Base-by-base conservation (phyloP, 78 protist genomes). In the Pigoraptor vietnamica region DNA sequence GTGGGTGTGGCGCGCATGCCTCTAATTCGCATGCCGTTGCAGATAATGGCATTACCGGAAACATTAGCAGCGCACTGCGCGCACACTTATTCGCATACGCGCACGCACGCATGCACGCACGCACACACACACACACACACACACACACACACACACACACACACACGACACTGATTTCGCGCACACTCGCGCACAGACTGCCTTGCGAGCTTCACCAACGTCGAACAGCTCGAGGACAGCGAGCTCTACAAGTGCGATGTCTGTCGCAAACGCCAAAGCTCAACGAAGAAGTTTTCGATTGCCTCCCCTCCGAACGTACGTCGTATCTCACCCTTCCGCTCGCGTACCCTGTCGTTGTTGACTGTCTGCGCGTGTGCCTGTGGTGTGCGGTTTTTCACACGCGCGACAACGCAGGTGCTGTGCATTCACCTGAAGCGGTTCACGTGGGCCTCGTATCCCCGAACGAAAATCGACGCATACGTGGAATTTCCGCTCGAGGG, bases 371-470 rank as follows among this genome's bases (percentile, higher is more conserved):
- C 14, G 67, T 48, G 67, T 48, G 67, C 14, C 29, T 48, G 67
- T 48, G 67, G 67, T 48, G 67, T 48, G 67, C 67, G 67, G 6
- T 6, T 48, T 48, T 48, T 48, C 67, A 48, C 67, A 48, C 67
- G 14, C 6, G 6, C 67, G 67, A 6, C 1, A 9, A 10, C 36
- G 39, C 90, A 55, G 24, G 38, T 91, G 29, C 56, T 87, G 29
- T 2, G 37, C n/a, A 38, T 86, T 36, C 94, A 93, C n/a, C 38
- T 93, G 81, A 94, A 94, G 88, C 92, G 95, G 0, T 94, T 91
- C 90, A 1, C 55, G 39, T 89, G 86, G 82, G 32, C 89, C 1
- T 86, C 35, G 40, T 48, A 48, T 14, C 25, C 89, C 1, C 87
- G 95, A 24, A 6, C 48, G 9, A 90, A 91, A 86, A 23, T 91